These are phyloP conservation scores for Trichopus zeylanicus DNA, from an alignment of 116 monocot species.

Conservation along the genomic window DNA sequence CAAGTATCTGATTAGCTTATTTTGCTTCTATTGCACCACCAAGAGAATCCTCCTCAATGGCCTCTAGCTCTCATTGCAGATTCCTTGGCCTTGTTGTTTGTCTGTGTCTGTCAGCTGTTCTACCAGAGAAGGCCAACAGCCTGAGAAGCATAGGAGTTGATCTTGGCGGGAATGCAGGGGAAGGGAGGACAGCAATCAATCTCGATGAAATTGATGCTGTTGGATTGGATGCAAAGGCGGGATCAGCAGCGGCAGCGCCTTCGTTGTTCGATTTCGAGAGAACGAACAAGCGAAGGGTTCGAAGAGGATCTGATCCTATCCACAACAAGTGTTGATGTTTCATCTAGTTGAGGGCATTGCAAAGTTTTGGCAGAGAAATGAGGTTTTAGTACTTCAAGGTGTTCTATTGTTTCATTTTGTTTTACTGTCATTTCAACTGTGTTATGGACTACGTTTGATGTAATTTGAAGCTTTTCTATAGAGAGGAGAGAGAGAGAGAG, in stretches of 20 bases:
- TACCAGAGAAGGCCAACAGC: neutral
- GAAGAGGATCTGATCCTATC: constrained; percentile 67
- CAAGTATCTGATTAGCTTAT: neutral
- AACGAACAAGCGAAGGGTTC: constrained; percentile 44
- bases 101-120: neutral
- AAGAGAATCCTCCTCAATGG: neutral
- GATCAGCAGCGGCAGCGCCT: constrained; percentile 1
- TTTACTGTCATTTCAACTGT: no score
- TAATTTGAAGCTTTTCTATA: no score
- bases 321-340: constrained; percentile 40
- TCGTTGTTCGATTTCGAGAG: constrained; percentile 11
- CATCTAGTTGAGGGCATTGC: no score
- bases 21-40: no score
- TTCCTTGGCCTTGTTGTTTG: neutral
- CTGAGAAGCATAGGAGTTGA: constrained; percentile 4
- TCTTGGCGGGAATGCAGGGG: neutral
- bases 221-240: constrained; percentile 12
- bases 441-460: no score
- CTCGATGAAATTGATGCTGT: constrained; percentile 7
- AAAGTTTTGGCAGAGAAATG: neutral
- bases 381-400: no score
- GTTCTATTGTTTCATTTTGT: no score
- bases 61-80: neutral
- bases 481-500: no score
- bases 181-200: neutral